These are phyloP conservation scores for Alternaria sp. DNA, from an alignment of 2,329 filamentous ascomycete species.

Conservation along the genomic window DNA sequence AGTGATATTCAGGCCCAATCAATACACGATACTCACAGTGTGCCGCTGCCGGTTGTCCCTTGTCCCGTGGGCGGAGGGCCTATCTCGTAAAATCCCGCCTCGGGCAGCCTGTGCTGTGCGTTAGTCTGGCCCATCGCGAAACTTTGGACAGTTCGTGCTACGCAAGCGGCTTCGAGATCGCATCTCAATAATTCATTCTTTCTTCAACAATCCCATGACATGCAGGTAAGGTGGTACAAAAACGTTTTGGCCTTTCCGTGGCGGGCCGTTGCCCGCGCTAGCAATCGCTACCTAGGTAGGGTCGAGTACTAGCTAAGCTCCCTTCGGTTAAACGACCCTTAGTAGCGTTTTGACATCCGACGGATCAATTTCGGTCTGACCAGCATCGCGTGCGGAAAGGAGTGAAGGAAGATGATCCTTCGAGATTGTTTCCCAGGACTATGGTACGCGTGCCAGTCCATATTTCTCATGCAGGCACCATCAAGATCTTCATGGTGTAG, in stretches of 20 bases:
- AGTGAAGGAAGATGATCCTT: not conserved
- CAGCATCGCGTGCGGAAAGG: not conserved
- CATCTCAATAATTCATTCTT: not conserved
- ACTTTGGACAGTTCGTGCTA: slow-evolving; percentile 2
- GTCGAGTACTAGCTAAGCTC: not conserved
- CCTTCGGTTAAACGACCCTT: not conserved
- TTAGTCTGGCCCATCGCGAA: not conserved
- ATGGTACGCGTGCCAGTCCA: not conserved
- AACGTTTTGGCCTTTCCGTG: slow-evolving; percentile 1
- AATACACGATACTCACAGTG: not conserved
- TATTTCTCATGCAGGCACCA: not conserved
- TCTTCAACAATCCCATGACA: not conserved
- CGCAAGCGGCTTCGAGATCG: not conserved
- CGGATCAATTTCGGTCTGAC: slow-evolving; percentile 1
- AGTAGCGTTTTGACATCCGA: slow-evolving; percentile 1
- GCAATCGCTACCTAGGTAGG: not conserved
- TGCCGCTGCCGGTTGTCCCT: not conserved
- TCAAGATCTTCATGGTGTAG: not conserved
- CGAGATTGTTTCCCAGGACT: not conserved
- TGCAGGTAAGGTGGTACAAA: not conserved
- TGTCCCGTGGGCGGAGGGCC: not conserved
- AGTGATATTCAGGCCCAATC: not conserved
- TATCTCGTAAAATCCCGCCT: slow-evolving; percentile 1
- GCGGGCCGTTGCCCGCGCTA: slow-evolving; percentile 3
- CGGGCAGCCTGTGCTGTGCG: not conserved